Evolutionary conservation across 1,284 basidiomycete genomes (phyloP).

Genomic region (Singerocomus rubriflavus): DNA sequence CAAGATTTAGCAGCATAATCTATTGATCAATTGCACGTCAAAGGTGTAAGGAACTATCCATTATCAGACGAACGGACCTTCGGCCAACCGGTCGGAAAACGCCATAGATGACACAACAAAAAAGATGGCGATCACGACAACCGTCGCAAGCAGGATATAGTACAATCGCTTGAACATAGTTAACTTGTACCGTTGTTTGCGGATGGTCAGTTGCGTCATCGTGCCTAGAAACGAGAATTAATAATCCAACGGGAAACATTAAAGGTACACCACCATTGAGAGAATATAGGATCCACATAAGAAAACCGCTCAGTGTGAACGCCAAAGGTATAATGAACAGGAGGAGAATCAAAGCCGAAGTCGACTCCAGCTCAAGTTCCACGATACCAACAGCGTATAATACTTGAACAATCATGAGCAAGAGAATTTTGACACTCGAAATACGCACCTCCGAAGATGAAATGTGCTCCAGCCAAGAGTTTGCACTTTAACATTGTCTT

Average conservation of each 20-base stretch:
- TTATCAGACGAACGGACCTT: slow-evolving; percentile 51
- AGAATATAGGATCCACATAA: slow-evolving; percentile 94
- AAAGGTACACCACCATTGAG: slow-evolving; percentile 60
- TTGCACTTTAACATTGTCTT: slow-evolving; percentile 78
- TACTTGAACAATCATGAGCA: slow-evolving; percentile 45
- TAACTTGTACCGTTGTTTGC: slow-evolving; percentile 87
- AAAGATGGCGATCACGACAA: slow-evolving; percentile 83
- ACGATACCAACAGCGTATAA: slow-evolving; percentile 92
- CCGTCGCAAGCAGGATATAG: slow-evolving; percentile 82
- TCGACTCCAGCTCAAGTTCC: slow-evolving; percentile 86
- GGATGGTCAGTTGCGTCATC: slow-evolving; percentile 76
- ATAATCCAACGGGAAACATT: background rate
- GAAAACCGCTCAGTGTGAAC: slow-evolving; percentile 90
- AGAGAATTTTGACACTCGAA: background rate
- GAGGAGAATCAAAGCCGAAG: slow-evolving; percentile 74
- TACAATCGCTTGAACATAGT: slow-evolving; percentile 86
- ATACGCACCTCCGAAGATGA: slow-evolving; percentile 84
- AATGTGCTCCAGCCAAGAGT: slow-evolving; percentile 78
- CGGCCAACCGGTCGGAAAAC: slow-evolving; percentile 86
- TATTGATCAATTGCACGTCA: slow-evolving; percentile 28
- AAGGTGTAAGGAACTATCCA: background rate
- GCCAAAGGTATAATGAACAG: slow-evolving; percentile 91
- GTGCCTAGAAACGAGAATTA: slow-evolving; percentile 54
- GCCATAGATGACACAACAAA: slow-evolving; percentile 91
- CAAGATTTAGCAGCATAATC: slow-evolving; percentile 95